Conservation (phyloP, 1,139 yeast genomes). For the Diutina siamensis region DNA sequence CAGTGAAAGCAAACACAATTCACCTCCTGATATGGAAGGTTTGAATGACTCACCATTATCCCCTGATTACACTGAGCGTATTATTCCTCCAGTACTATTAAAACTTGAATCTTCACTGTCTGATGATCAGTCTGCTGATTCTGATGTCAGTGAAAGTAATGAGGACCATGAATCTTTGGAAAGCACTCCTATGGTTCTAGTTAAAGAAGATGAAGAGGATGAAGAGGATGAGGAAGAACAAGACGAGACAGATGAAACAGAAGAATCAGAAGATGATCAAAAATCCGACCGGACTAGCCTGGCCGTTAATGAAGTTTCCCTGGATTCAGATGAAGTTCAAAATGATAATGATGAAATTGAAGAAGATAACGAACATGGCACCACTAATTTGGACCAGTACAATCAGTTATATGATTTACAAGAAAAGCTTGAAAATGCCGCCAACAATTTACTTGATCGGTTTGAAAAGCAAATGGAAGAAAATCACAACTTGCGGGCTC, state of each 20-base stretch:
- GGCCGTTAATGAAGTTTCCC: no score
- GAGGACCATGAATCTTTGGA: not conserved
- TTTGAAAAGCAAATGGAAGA: not conserved
- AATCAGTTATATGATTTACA: not conserved
- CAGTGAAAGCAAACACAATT: no score
- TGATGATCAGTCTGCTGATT: no score
- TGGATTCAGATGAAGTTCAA: not conserved
- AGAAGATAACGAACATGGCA: conserved; percentile 2
- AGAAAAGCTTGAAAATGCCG: not conserved
- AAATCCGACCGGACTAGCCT: conserved; percentile 12
- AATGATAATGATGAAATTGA: conserved; percentile 6
- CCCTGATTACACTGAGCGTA: no score
- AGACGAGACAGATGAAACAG: conserved; percentile 1
- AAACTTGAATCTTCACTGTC: no score
- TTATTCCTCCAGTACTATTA: no score
- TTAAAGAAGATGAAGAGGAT: not conserved
- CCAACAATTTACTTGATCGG: no score
- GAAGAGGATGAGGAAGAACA: not conserved
- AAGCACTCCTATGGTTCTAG: not conserved
- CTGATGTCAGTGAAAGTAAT: not conserved
- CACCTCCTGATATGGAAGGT: no score
- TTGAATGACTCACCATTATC: no score
- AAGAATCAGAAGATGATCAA: conserved; percentile 7
- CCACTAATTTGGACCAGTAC: not conserved
- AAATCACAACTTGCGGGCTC: not conserved